phyloP scores from a whole-genome alignment of 257 asterid genomes.

The Solanum tarijense region DNA sequence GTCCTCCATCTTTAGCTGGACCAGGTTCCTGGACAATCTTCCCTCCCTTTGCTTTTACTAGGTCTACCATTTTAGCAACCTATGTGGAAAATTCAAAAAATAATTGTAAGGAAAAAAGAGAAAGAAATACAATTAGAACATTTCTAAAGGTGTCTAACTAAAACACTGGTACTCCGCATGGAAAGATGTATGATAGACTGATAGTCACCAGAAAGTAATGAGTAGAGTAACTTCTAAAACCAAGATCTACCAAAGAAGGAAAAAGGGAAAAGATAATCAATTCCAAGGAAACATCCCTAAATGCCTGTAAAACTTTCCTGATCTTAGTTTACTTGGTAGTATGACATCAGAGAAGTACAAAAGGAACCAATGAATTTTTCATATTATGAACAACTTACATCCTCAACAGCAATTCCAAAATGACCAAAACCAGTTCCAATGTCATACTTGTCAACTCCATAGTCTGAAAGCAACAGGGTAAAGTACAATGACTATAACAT shows the following conservation, averaged over 20 bases:
- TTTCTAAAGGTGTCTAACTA: background rate
- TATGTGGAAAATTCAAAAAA: background rate
- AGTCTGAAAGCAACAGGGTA: constrained; percentile 30
- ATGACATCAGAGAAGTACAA: background rate
- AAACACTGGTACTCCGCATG: background rate
- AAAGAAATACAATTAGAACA: background rate
- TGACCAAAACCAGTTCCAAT: constrained; percentile 49
- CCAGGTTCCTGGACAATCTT: constrained; percentile 23
- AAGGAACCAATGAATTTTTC: background rate
- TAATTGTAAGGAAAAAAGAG: too few species aligned
- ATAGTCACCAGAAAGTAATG: background rate
- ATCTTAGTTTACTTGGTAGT: background rate
- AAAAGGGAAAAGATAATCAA: background rate
- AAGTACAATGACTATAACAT: background rate
- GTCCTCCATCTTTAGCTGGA: constrained; percentile 13
- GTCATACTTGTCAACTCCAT: constrained; percentile 36
- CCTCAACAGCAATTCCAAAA: constrained; percentile 32
- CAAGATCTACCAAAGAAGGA: background rate
- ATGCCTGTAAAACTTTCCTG: background rate
- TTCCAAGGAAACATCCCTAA: background rate
- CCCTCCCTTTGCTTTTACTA: constrained; percentile 32
- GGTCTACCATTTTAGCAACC: constrained; percentile 28
- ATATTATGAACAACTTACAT: constrained; percentile 20
- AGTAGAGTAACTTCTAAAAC: background rate
- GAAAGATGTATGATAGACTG: background rate